Percentiles rank a stretch among this genome's conserved stretches.
Evolutionary conservation across 2,329 filamentous ascomycete species (phyloP).

Genomic region (Thielaviopsis ethacetica): DNA sequence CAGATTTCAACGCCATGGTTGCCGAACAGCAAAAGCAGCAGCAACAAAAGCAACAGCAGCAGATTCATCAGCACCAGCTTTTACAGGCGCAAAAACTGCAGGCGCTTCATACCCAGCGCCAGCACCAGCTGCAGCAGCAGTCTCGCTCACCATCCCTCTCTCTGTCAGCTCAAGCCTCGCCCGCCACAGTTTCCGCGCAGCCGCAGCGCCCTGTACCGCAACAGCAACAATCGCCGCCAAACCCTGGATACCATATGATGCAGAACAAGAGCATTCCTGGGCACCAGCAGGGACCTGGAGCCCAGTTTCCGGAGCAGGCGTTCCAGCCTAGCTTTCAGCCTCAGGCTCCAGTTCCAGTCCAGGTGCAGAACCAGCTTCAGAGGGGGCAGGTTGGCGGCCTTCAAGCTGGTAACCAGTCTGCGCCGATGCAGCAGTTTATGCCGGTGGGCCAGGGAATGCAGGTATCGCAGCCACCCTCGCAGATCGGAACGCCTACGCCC

Average conservation of each 20-base stretch:
- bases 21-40: conserved; percentile 16
- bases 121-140: conserved; percentile 4
- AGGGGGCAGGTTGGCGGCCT: background rate
- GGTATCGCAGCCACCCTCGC: background rate
- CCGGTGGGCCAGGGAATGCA: background rate
- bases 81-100: conserved; percentile 14
- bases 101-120: conserved; percentile 4
- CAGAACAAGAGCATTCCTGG: background rate
- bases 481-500: background rate
- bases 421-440: background rate
- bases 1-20: conserved; percentile 11
- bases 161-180: conserved; percentile 5
- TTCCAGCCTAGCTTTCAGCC: background rate
- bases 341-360: background rate
- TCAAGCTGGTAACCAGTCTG: background rate
- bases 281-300: background rate
- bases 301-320: background rate
- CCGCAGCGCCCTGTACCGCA: background rate
- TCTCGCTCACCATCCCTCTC: conserved; percentile 3
- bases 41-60: conserved; percentile 15
- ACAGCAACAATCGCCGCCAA: background rate
- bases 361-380: background rate
- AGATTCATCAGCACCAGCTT: conserved; percentile 12
- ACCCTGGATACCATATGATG: background rate
- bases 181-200: background rate